These are phyloP conservation scores for Funneliformis caledonium DNA, from an alignment of 371 early-diverging fungal species.

Conservation along the genomic window DNA sequence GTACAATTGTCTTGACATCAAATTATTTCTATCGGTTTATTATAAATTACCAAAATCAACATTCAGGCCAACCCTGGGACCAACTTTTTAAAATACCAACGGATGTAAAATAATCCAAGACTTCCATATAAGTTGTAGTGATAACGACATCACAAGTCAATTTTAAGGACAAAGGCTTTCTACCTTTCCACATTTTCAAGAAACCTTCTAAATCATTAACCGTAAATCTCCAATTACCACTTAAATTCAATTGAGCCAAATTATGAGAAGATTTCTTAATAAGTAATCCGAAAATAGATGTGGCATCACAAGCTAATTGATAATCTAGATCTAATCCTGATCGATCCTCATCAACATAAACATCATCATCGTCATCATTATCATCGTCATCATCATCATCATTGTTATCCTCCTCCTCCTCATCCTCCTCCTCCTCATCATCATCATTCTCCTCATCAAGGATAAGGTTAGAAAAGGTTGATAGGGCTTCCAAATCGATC, in stretches of 20 bases:
- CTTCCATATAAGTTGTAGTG: not conserved
- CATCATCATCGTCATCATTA: not conserved
- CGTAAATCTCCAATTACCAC: conserved; percentile 1
- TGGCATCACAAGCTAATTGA: not conserved
- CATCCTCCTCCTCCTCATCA: not conserved
- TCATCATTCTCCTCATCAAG: not conserved
- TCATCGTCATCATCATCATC: not conserved
- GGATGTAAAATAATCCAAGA: not conserved
- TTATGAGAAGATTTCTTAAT: not conserved
- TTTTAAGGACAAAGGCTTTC: not conserved
- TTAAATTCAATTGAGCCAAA: not conserved
- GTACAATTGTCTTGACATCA: no score
- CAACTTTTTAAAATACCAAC: not conserved
- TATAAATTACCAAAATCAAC: no score
- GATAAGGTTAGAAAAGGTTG: not conserved
- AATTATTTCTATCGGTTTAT: no score
- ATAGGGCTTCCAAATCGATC: not conserved
- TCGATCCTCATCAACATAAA: not conserved
- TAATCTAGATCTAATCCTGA: not conserved
- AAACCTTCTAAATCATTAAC: not conserved
- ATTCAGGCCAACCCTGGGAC: not conserved
- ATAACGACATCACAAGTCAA: not conserved
- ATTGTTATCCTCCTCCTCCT: not conserved
- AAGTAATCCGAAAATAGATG: not conserved
- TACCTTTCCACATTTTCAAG: conserved; percentile 15